Percentiles rank a stretch among this genome's conserved stretches.
Conservation (phyloP, 768 basidiomycete genomes). For the Amanita molliuscula region DNA sequence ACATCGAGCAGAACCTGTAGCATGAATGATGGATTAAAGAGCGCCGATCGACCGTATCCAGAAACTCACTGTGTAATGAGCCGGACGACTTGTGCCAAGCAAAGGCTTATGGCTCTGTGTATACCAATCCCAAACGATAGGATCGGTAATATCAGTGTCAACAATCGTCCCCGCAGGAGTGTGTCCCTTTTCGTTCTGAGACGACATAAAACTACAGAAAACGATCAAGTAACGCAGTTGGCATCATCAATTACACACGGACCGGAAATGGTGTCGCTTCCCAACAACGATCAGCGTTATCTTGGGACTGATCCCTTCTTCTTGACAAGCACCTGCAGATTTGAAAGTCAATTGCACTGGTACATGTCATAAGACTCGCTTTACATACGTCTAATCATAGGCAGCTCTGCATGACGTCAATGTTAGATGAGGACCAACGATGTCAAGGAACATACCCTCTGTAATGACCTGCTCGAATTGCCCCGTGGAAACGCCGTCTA, state of each 20-base stretch:
- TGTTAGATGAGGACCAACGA: not conserved
- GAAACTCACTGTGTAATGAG: constrained; percentile 34
- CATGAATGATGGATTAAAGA: not conserved
- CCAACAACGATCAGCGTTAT: constrained; percentile 79
- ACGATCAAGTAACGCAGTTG: not conserved
- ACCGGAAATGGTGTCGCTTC: constrained; percentile 61
- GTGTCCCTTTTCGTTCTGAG: constrained; percentile 61
- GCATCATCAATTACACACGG: not conserved
- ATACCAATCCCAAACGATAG: constrained; percentile 70
- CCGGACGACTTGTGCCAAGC: constrained; percentile 56
- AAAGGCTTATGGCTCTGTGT: constrained; percentile 69
- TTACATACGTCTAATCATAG: constrained; percentile 42
- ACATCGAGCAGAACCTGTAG: constrained; percentile 32
- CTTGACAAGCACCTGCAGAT: constrained; percentile 46
- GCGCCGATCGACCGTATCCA: not conserved
- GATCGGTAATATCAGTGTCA: constrained; percentile 59
- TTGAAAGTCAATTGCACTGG: not conserved
- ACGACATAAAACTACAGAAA: not conserved
- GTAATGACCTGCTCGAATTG: constrained; percentile 43
- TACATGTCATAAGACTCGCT: not conserved
- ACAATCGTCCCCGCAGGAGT: constrained; percentile 74
- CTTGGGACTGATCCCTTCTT: constrained; percentile 45
- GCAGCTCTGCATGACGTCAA: constrained; percentile 37
- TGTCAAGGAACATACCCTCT: constrained; percentile 26
- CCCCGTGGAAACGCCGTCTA: constrained; percentile 41